A percentile compares a stretch with the other conserved stretches of the same genome.
Evolutionary conservation across 148 eudicot genomes (phyloP).

Genomic region (Persicaria maculosa): DNA sequence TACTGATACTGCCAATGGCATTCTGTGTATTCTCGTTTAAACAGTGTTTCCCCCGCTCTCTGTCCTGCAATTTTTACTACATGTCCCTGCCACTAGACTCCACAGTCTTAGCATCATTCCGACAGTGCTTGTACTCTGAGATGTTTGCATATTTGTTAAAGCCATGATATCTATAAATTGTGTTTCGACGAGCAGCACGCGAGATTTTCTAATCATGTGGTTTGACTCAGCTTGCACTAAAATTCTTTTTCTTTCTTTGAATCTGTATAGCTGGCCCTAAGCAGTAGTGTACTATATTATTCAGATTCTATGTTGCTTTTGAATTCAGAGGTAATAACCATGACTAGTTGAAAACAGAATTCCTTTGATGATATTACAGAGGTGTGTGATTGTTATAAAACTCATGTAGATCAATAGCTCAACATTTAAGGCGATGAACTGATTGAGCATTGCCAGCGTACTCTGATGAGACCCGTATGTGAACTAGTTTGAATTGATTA

Average conservation of each 20-base stretch:
- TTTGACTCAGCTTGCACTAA: neutral
- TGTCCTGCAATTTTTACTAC: neutral
- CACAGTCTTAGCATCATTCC: neutral
- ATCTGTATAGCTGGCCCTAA: neutral
- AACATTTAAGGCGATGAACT: no score
- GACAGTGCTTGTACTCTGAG: neutral
- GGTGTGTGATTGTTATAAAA: no score
- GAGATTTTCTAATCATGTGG: no score
- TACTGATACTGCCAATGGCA: neutral
- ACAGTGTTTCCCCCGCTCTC: neutral
- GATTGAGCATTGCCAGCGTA: no score
- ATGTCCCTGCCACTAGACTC: neutral
- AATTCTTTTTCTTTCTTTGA: neutral
- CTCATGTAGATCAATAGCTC: no score
- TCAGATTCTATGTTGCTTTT: neutral
- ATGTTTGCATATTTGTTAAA: neutral
- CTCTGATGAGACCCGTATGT: neutral
- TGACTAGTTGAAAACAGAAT: neutral
- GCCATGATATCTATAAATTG: neutral
- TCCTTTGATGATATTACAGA: no score
- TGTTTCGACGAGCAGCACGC: neutral
- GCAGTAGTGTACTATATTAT: neutral
- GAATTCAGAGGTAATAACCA: neutral
- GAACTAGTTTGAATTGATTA: neutral
- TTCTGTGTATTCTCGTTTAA: neutral